Evolutionary conservation across 2,329 filamentous ascomycete species (phyloP), one percentile per base, ranked within the genome.

Genomic region (Aspergillus pseudotamarii): DNA sequence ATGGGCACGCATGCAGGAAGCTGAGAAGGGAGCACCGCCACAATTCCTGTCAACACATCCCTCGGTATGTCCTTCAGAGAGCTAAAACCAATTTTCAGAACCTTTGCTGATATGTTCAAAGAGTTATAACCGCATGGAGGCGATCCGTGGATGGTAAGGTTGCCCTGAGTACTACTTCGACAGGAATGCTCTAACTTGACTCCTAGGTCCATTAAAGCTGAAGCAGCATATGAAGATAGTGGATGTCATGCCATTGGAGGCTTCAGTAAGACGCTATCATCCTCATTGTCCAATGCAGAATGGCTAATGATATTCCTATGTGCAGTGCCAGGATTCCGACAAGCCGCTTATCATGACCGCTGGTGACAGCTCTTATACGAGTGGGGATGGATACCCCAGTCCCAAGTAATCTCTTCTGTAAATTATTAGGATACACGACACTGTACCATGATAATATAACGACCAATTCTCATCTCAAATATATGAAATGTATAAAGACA

Each of bases 31-130:
- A 5, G 72, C 78, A 5, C 81, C 83, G 9, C 86, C 86, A 19
- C 82, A 88, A 68, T 84, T 88, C 62, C 71, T 89, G 63, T 85
- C 82, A 21, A 89, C 87, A 5, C 87, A 89, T 77, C 87, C 87
- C 30, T 83, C 83, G 53, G 78, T 80, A 72, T 63, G 75, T 6
- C 4, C 28, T 23, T 8, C 2, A 2, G 3, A 4, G 14, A 8
- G 48, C 2, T 16, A 12, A 6, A 6, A 9, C 0, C 23, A 5
- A 8, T 43, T 14, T 36, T 26, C 12, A 34, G n/a, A 14, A 1
- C 26, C 2, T 6, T 2, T 30, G 38, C 60, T 71, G 50, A 72
- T 56, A 16, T 12, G 6, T 43, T 46, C 19, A 46, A 64, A 78
- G 68, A 82, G 80, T 66, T 82, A 85, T 65, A 86, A 86, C 62